Base-by-base conservation (phyloP, 345 rosid genomes). In the Arabis hirsuta region DNA sequence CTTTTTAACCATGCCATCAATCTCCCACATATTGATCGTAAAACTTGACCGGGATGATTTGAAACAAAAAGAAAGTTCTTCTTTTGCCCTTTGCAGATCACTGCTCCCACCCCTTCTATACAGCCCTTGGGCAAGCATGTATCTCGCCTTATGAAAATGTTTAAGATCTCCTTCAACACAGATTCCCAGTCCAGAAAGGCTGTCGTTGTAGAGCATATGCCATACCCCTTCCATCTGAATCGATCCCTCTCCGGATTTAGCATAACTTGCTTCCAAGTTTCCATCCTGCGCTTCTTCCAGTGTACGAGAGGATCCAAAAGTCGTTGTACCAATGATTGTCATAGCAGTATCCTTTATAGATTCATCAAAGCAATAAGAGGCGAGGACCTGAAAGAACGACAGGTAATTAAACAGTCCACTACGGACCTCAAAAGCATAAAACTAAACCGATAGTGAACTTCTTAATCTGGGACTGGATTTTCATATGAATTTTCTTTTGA, bases 11-110 rank as follows among this genome's bases (percentile, higher is more conserved):
- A 89, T 85, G 79, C 97, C 95, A 84, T 94, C 99, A 66, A 95
- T 95, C 86, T 95, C 99, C 99, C 99, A 95, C 99, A 91, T 91
- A 71, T 91, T 86, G 82, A 94, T 89, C 11, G 99, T 94, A 77
- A 94, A 94, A 78, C 88, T 77, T 38, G 99, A 95, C 58, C 97
- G 85, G 59, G 93, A 88, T 55, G 99, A 91, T 79, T 82, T 91
- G 81, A 95, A 91, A 78, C 97, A 91, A 79, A 95, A 95, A 39
- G 97, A 84, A 63, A 95, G 93, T 74, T 88, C 97, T 31, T 94
- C 97, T 81, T 90, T 91, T 71, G 97, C 95, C 81, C 82, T 89
- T 84, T 85, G 97, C 80, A 89, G 66, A 84, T 91, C 97, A 78
- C 90, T 84, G 67, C 55, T 76, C 69, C 80, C 80, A 52, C 88